A percentile compares a stretch with the other conserved stretches of the same genome.
Evolutionary conservation across 768 basidiomycete species (phyloP).

Genomic region (Calocybe cyanea): DNA sequence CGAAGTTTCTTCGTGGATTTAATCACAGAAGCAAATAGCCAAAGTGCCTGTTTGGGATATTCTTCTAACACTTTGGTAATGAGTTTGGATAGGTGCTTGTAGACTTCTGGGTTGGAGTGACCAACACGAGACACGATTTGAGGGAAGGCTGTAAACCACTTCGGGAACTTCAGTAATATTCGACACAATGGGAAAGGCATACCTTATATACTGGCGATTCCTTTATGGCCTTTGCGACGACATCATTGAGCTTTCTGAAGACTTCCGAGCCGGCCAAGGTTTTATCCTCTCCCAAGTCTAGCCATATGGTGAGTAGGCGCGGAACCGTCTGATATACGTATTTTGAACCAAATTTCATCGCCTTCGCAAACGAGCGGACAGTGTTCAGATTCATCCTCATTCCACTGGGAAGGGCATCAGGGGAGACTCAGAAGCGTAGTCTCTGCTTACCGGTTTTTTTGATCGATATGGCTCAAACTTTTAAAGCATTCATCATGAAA

Average conservation of each 20-base stretch:
- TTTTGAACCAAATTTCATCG: slow-evolving; percentile 83
- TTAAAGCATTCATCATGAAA: slow-evolving; percentile 83
- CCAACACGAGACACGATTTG: slow-evolving; percentile 95
- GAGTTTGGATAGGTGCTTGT: slow-evolving; percentile 54
- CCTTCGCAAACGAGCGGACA: slow-evolving; percentile 61
- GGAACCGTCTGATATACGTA: slow-evolving; percentile 96
- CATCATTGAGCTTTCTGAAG: slow-evolving; percentile 54
- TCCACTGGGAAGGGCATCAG: slow-evolving; percentile 36
- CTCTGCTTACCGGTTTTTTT: slow-evolving; percentile 36
- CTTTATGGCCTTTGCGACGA: slow-evolving; percentile 51
- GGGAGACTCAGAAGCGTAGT: not conserved
- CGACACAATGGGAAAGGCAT: slow-evolving; percentile 8
- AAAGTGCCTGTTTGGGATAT: slow-evolving; percentile 89
- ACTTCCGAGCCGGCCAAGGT: slow-evolving; percentile 26
- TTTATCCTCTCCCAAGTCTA: slow-evolving; percentile 77
- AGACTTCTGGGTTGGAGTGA: slow-evolving; percentile 62
- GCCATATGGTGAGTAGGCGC: slow-evolving; percentile 89
- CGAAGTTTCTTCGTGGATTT: slow-evolving; percentile 75
- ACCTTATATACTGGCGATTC: slow-evolving; percentile 81
- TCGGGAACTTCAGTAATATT: slow-evolving; percentile 5
- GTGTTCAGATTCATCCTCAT: slow-evolving; percentile 64
- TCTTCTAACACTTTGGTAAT: slow-evolving; percentile 71
- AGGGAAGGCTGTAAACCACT: slow-evolving; percentile 97
- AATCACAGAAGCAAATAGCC: slow-evolving; percentile 87
- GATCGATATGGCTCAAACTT: slow-evolving; percentile 41